Base-by-base conservation (phyloP, 202 grass and related monocot species). In the Setaria italica region DNA sequence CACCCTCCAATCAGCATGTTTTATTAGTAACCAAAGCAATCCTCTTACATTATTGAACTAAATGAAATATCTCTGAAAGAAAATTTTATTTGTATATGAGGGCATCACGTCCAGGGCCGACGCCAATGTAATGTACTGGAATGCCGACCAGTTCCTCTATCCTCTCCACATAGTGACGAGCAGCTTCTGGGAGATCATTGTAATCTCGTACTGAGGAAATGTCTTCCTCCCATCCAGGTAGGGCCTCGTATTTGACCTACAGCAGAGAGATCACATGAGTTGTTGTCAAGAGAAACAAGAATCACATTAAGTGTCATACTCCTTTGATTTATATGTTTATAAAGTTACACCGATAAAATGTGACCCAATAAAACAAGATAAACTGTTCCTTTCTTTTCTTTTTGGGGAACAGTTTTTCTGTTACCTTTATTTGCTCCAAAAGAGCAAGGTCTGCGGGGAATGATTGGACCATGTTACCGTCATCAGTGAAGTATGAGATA, bases 91-190 rank as follows among this genome's bases (percentile, higher is more conserved):
- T 96, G 81, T 89, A 91, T 88, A 99, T 96, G 15, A 99, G 90
- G 53, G 97, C 97, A 33, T 99, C 97, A 4, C 90, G 97, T 16
- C 92, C 88, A 34, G 97, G 91, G 77, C 92, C 97, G 6, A 99
- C 80, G 21, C 97, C 97, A 42, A 99, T 99, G 80, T 91, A 96
- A 74, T 99, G 91, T 34, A 99, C 70, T 21, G 93, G 93, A 74
- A 96, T 86, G 45, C 90, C 93, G 19, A 99, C 87, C 50, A 96
- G 30, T 79, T 99, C 93, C 81, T 99, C 96, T 86, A 99, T 94
- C 85, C 88, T 92, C 88, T 94, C 88, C 46, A 96, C 88, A 14
- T 99, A 95, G 21, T 20, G n/a, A 57, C 86, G 93, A 63, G 93
- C 93, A 75, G 88, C 68, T 82, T 88, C 78, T 19, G 96, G 96